A percentile compares a stretch with the other conserved stretches of the same genome.
Conservation (phyloP, 2,329 filamentous ascomycete genomes). For the Pseudocercospora cruenta region DNA sequence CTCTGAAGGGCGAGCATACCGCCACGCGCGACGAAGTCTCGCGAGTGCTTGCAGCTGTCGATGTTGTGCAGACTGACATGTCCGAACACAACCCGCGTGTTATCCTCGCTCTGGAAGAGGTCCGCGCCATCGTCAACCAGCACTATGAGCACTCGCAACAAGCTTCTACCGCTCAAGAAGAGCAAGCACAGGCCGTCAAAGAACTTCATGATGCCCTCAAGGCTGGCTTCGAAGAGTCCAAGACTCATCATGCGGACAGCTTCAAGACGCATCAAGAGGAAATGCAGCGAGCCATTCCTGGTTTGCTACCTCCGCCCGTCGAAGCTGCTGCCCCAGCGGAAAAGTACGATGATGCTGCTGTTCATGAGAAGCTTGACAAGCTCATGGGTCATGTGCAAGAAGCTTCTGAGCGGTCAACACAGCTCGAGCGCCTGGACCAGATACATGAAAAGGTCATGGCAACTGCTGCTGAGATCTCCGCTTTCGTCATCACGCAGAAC, state of each 20-base stretch:
- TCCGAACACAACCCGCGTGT: slow-evolving; percentile 87
- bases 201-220: slow-evolving; percentile 49
- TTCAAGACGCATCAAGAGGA: slow-evolving; percentile 47
- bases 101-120: slow-evolving; percentile 80
- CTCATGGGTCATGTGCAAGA: slow-evolving; percentile 66
- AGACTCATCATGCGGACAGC: slow-evolving; percentile 38
- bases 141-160: slow-evolving; percentile 87
- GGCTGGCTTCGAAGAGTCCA: slow-evolving; percentile 49
- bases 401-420: slow-evolving; percentile 70
- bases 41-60: slow-evolving; percentile 72
- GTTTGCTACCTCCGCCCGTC: slow-evolving; percentile 48
- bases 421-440: slow-evolving; percentile 81
- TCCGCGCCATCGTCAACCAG: slow-evolving; percentile 78
- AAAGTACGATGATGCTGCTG: slow-evolving; percentile 65
- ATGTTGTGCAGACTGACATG: slow-evolving; percentile 76
- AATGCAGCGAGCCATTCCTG: slow-evolving; percentile 47
- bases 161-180: slow-evolving; percentile 40
- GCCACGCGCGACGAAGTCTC: slow-evolving; percentile 80
- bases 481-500: slow-evolving; percentile 78
- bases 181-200: slow-evolving; percentile 47
- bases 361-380: slow-evolving; percentile 52
- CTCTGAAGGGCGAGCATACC: slow-evolving; percentile 77
- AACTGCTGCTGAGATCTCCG: slow-evolving; percentile 80
- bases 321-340: slow-evolving; percentile 49
- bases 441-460: slow-evolving; percentile 86